Base-by-base conservation (phyloP, 129 eudicot species). In the Artemisia annua region DNA sequence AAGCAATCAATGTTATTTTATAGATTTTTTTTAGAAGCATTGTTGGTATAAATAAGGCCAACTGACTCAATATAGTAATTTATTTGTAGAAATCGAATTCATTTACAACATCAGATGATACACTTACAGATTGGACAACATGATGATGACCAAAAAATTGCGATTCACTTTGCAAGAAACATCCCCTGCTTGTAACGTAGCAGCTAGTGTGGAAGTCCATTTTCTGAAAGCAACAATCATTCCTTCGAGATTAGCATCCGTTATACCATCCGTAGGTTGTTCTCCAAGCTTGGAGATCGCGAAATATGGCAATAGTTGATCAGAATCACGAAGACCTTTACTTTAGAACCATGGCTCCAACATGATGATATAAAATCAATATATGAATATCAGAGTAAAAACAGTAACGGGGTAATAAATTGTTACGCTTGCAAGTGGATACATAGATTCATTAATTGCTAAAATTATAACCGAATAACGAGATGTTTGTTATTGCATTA, bases 271-370 rank as follows among this genome's bases (percentile, higher is more conserved):
- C 8, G 72, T 75, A 4, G 96, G 98, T 7, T 92, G 96, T 74
- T 90, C 98, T 7, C 96, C 98, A 18, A 94, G 91, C 82, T 86
- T 94, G 39, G 97, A 84, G 26, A 90, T 85, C 2, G 91, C 96
- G 81, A 93, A 93, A 75, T 93, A 93, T 28, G 98, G 96, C 84
- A 86, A 78, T 51, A 90, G 93, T 82, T 94, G 98, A 69, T 78
- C 88, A 1, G 93, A 89, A 63, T 86, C 85, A 73, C 91, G 84
- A 30, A 94, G 75, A 71, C 93, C 97, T 83, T 94, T 94, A 84
- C 89, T 88, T 50, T 90, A 48, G 58, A 90, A 90, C 98, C 98
- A 94, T 10, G 98, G 98, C 81, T 90, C 97, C 91, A 94, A 73
- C 98, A 94, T 94, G 59, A 97, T 97, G 60, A 24, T 58, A 32